Evolutionary conservation across 768 basidiomycete genomes (phyloP), one percentile per base, ranked within the genome.

Genomic region (Dentipellis fragilis): DNA sequence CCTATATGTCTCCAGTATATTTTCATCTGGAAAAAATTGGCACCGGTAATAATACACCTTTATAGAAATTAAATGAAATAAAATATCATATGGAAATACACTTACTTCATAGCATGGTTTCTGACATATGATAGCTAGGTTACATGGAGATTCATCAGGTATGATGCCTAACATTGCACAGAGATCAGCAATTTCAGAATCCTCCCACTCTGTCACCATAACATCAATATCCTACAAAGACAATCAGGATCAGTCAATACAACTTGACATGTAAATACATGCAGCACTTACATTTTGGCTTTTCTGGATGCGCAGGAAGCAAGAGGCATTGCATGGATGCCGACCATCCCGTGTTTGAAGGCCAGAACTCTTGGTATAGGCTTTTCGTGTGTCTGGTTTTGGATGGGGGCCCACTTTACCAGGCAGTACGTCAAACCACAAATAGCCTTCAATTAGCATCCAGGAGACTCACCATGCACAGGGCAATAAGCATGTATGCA

Each of bases 91-190:
- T 10, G 16, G 35, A 16, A 10, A 29, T 29, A 29, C 3, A 19
- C 52, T 37, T 54, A 84, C 85, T 71, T 87, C 81, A 29, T 67
- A 66, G 64, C 86, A 88, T 5, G 83, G 78, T 58, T 79, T 82
- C 10, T 71, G 71, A 64, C 79, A 79, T 14, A 86, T 67, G 1
- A 70, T 63, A 16, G 81, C 78, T 11, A 86, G 66, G 48, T 81
- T 75, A 58, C 85, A 87, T 0, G 83, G 72, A 0, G 69, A 64
- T 3, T 69, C 63, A 48, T 81, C 74, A 7, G 77, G 77, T 0
- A 71, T 68, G 21, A 78, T 64, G 14, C 73, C 67, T 10, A 80
- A 66, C 5, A 80, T 62, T 2, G 65, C 66, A 19, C 59, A 64
- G 2, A 85, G 62, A 0, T 67, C 58, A 37, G 76, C 71, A 3